A percentile compares a stretch with the other conserved stretches of the same genome.
Evolutionary conservation across 768 basidiomycete species (phyloP).

Genomic region (Suillus cothurnatus): DNA sequence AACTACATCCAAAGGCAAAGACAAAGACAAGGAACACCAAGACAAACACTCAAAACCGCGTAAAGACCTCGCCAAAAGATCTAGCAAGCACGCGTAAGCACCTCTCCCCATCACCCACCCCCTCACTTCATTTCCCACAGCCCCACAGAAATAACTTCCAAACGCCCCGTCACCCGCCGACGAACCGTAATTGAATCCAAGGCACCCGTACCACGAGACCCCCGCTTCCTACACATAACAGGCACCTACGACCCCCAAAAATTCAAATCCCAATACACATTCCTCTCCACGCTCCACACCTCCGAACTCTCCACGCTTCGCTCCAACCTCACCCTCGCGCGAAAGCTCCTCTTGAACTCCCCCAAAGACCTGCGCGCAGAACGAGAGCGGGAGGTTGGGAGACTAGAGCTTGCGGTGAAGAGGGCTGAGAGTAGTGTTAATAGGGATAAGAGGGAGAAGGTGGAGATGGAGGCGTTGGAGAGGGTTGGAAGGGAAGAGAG

Average conservation of each 20-base stretch:
- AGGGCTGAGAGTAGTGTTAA: constrained; percentile 78
- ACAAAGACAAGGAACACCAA: constrained; percentile 38
- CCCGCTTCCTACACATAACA: constrained; percentile 76
- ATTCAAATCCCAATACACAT: constrained; percentile 73
- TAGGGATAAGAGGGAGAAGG: constrained; percentile 62
- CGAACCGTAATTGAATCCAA: constrained; percentile 70
- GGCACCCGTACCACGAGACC: constrained; percentile 77
- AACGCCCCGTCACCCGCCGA: constrained; percentile 76
- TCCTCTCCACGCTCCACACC: constrained; percentile 66
- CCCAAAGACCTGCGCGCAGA: constrained; percentile 61
- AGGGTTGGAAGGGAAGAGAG: constrained; percentile 48
- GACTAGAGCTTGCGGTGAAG: constrained; percentile 75
- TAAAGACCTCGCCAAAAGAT: constrained; percentile 57
- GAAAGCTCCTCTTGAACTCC: constrained; percentile 60
- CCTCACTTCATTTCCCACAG: constrained; percentile 39
- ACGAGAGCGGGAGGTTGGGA: constrained; percentile 66
- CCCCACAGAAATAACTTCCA: constrained; percentile 81
- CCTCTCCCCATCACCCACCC: background rate
- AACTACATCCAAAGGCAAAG: constrained; percentile 25
- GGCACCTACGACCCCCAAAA: constrained; percentile 67
- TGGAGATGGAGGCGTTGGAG: constrained; percentile 69
- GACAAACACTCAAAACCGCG: constrained; percentile 46
- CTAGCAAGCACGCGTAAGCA: constrained; percentile 86
- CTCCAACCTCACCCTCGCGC: constrained; percentile 67
- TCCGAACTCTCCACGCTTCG: constrained; percentile 67